phyloP scores from a whole-genome alignment of 2,329 filamentous ascomycete genomes.

The Mollisiaceae sp. region DNA sequence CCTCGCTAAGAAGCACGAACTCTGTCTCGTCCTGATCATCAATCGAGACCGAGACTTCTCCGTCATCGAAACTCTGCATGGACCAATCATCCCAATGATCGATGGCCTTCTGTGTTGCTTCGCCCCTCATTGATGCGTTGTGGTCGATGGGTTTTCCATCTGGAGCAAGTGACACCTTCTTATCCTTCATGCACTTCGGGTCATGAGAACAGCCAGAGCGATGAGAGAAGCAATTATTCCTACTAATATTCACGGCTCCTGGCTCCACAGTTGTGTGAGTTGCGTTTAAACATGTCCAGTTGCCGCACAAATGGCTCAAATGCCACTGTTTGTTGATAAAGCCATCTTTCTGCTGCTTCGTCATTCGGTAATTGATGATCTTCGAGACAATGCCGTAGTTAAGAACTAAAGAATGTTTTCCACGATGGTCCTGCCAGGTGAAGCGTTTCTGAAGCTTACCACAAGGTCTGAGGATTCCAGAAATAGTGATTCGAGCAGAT shows the following conservation, averaged over 20 bases:
- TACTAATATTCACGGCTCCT: slow-evolving; percentile 32
- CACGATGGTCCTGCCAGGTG: slow-evolving; percentile 24
- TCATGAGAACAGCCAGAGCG: slow-evolving; percentile 33
- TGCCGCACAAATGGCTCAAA: slow-evolving; percentile 42
- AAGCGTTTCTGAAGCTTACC: slow-evolving; percentile 32
- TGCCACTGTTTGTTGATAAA: slow-evolving; percentile 40
- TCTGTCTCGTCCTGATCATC: slow-evolving; percentile 6
- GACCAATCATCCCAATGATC: slow-evolving; percentile 16
- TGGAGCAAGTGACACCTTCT: slow-evolving; percentile 32
- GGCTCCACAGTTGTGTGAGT: slow-evolving; percentile 39
- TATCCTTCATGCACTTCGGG: slow-evolving; percentile 38
- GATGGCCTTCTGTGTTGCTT: neutral
- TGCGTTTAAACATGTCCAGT: slow-evolving; percentile 43
- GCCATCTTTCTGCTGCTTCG: slow-evolving; percentile 36
- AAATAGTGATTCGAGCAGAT: slow-evolving; percentile 15
- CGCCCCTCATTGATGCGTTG: neutral
- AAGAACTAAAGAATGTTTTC: slow-evolving; percentile 30
- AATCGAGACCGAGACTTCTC: slow-evolving; percentile 8
- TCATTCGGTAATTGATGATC: slow-evolving; percentile 33
- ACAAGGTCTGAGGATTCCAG: slow-evolving; percentile 23
- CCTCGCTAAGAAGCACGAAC: neutral
- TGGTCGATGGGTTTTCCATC: slow-evolving; percentile 29
- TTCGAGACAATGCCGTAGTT: slow-evolving; percentile 38
- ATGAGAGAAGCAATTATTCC: slow-evolving; percentile 41
- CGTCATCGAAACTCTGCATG: slow-evolving; percentile 15